phyloP scores from a whole-genome alignment of 1,284 basidiomycete species.

The Bjerkandera adusta region DNA sequence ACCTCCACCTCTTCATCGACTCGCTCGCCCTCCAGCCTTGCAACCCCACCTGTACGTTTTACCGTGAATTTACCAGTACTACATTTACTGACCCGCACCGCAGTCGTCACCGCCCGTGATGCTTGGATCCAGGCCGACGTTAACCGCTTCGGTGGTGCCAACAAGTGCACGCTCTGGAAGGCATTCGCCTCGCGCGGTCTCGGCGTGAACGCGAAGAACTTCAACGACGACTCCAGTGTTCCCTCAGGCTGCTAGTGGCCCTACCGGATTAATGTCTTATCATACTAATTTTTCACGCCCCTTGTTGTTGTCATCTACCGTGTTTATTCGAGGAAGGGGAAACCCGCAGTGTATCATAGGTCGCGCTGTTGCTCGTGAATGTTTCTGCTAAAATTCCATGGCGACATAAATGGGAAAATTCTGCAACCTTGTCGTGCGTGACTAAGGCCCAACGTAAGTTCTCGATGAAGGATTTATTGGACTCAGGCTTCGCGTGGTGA shows the following conservation, averaged over 20 bases:
- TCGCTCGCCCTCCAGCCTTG: slow-evolving; percentile 48
- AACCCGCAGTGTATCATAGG: no score
- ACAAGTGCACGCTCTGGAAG: slow-evolving; percentile 45
- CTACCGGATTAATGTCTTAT: no score
- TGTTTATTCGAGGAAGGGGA: no score
- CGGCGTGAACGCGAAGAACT: slow-evolving; percentile 43
- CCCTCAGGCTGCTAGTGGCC: slow-evolving; percentile 37
- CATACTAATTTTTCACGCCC: no score
- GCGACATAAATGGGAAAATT: no score
- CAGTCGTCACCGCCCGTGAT: slow-evolving; percentile 37
- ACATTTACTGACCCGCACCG: neutral
- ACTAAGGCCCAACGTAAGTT: no score
- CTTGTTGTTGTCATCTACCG: no score
- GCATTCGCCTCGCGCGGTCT: slow-evolving; percentile 51
- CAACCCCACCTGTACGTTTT: slow-evolving; percentile 39
- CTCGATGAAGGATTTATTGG: no score
- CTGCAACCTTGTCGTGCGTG: no score
- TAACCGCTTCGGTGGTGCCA: slow-evolving; percentile 46
- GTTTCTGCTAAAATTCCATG: no score
- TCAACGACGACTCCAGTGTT: slow-evolving; percentile 35
- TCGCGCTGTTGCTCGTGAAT: no score
- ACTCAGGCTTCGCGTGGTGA: no score
- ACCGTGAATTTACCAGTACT: neutral
- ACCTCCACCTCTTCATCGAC: slow-evolving; percentile 48
- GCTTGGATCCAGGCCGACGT: slow-evolving; percentile 55